phyloP scores from a whole-genome alignment of 495 filamentous ascomycete genomes.

The Penicillium subrubescens region DNA sequence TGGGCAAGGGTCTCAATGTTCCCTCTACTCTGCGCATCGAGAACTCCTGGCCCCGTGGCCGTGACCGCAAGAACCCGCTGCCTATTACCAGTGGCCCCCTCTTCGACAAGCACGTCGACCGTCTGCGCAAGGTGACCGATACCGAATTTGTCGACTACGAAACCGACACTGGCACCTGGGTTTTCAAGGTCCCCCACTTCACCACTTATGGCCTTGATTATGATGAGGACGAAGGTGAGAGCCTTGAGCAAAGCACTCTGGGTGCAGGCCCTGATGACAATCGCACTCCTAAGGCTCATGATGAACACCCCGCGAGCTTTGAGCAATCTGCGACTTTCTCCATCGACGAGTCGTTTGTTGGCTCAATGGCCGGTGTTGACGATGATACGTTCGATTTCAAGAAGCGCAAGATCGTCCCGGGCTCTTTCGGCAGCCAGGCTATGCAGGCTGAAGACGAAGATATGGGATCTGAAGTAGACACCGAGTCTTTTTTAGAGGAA shows the following conservation, averaged over 20 bases:
- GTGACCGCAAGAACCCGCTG: conserved; percentile 56
- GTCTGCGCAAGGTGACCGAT: conserved; percentile 72
- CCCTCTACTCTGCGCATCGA: conserved; percentile 81
- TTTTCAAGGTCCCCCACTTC: conserved; percentile 90
- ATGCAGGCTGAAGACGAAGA: conserved; percentile 58
- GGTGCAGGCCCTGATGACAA: conserved; percentile 60
- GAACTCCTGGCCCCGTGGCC: conserved; percentile 84
- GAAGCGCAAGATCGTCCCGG: conserved; percentile 70
- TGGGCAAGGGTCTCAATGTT: conserved; percentile 87
- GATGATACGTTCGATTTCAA: conserved; percentile 85
- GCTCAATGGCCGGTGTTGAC: conserved; percentile 54
- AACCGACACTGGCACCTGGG: conserved; percentile 77
- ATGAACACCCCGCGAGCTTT: conserved; percentile 44
- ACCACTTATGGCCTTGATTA: conserved; percentile 94
- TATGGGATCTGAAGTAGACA: conserved; percentile 38
- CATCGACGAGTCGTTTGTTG: conserved; percentile 51
- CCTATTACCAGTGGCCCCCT: conserved; percentile 57
- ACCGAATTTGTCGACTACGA: conserved; percentile 83
- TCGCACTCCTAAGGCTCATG: conserved; percentile 54
- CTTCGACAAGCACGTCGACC: conserved; percentile 78
- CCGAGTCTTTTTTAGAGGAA: conserved; percentile 87
- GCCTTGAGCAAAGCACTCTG: conserved; percentile 56
- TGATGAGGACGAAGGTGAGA: conserved; percentile 69
- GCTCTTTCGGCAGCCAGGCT: conserved; percentile 69
- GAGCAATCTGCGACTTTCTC: conserved; percentile 51